These are phyloP conservation scores for Lodderomyces metapsilosis DNA, from an alignment of 1,139 yeast genomes.

Conservation along the genomic window DNA sequence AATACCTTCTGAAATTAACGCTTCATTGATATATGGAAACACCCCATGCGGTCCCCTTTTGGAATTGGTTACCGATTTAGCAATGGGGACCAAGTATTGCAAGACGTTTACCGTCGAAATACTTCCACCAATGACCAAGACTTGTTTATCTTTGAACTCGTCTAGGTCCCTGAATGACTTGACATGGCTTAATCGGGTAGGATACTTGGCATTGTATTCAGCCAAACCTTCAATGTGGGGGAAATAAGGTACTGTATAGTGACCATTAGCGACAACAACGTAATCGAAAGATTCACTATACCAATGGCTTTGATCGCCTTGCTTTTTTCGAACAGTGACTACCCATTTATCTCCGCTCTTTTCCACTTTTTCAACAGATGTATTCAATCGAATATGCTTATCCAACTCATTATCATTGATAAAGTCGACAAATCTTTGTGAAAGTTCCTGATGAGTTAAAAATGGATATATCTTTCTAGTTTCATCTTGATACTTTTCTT, in stretches of 20 bases:
- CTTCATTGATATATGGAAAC: slow-evolving; percentile 33
- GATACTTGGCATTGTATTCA: slow-evolving; percentile 44
- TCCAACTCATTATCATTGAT: slow-evolving; percentile 27
- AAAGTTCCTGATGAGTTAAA: slow-evolving; percentile 38
- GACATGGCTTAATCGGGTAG: slow-evolving; percentile 56
- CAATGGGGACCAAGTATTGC: slow-evolving; percentile 47
- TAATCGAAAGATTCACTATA: slow-evolving; percentile 45
- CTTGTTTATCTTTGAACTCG: slow-evolving; percentile 40
- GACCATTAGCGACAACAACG: slow-evolving; percentile 55
- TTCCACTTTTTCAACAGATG: slow-evolving; percentile 37
- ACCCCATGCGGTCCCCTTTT: slow-evolving; percentile 31
- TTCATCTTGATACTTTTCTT: slow-evolving; percentile 25
- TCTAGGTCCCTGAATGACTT: slow-evolving; percentile 55
- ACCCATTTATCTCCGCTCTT: slow-evolving; percentile 42
- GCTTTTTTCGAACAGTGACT: slow-evolving; percentile 30
- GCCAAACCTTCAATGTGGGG: slow-evolving; percentile 53
- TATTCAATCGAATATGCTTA: slow-evolving; percentile 34
- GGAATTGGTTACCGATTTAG: slow-evolving; percentile 36
- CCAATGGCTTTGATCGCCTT: slow-evolving; percentile 30
- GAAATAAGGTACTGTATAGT: slow-evolving; percentile 49
- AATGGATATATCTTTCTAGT: slow-evolving; percentile 36
- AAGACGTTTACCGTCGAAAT: slow-evolving; percentile 51
- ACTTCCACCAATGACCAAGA: slow-evolving; percentile 51
- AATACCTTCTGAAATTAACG: slow-evolving; percentile 37
- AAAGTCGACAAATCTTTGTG: slow-evolving; percentile 27